Conservation (phyloP, 306 rosid genomes). For the Corylus americana region DNA sequence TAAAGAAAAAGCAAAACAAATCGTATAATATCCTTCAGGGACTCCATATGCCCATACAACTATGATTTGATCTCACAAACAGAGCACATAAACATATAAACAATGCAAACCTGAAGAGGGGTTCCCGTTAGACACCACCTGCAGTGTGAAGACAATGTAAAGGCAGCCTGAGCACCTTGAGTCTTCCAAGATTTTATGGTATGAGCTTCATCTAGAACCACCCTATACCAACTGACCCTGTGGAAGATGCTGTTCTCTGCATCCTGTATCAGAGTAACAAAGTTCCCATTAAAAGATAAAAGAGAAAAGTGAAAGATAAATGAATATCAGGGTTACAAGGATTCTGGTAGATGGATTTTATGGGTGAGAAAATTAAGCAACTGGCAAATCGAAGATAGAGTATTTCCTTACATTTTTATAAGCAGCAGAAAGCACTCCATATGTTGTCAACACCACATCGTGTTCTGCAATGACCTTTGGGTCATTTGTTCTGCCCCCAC, state of each 20-base stretch:
- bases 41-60: neutral
- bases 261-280: slow-evolving; percentile 42
- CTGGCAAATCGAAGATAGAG: neutral
- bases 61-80: neutral
- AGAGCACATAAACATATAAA: neutral
- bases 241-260: slow-evolving; percentile 68
- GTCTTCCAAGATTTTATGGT: slow-evolving; percentile 60
- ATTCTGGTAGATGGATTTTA: neutral
- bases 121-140: slow-evolving; percentile 98
- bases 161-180: slow-evolving; percentile 67
- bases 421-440: slow-evolving; percentile 62
- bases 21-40: neutral
- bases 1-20: neutral
- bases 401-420: slow-evolving; percentile 53
- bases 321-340: neutral
- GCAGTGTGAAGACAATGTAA: slow-evolving; percentile 67
- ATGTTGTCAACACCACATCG: slow-evolving; percentile 85
- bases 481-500: slow-evolving; percentile 61
- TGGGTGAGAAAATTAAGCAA: slow-evolving; percentile 6
- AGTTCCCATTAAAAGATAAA: neutral
- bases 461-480: slow-evolving; percentile 51
- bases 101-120: slow-evolving; percentile 71
- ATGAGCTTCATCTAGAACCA: slow-evolving; percentile 96
- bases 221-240: slow-evolving; percentile 75
- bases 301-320: neutral